phyloP scores from a whole-genome alignment of 805 yeast species.

The Ogataea siamensis region DNA sequence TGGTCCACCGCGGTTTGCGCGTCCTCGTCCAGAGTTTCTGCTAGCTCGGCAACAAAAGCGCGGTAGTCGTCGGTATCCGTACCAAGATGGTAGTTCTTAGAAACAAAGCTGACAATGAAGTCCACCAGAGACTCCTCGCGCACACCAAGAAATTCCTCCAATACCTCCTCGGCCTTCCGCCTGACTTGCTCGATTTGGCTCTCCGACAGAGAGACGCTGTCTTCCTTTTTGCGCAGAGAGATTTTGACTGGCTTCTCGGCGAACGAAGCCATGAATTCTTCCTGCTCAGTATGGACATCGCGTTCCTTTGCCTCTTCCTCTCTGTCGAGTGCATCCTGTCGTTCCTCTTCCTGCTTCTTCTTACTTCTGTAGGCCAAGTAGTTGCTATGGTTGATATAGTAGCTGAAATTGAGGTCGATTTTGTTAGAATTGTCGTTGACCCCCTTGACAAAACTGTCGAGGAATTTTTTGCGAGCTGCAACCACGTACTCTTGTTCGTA shows the following conservation, averaged over 20 bases:
- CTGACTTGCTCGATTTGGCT: conserved; percentile 29
- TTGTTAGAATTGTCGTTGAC: conserved; percentile 28
- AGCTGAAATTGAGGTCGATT: conserved; percentile 34
- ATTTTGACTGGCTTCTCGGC: conserved; percentile 23
- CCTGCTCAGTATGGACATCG: conserved; percentile 13
- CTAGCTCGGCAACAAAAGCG: conserved; percentile 43
- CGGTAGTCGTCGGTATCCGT: conserved; percentile 30
- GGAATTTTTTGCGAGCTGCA: conserved; percentile 24
- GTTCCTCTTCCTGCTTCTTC: conserved; percentile 42
- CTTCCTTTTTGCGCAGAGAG: conserved; percentile 21
- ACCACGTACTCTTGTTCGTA: conserved; percentile 24
- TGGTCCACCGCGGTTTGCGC: conserved; percentile 31
- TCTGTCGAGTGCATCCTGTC: conserved; percentile 40
- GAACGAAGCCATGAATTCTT: conserved; percentile 21
- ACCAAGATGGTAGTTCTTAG: conserved; percentile 33
- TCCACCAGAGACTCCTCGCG: conserved; percentile 49
- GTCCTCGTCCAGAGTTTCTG: conserved; percentile 48
- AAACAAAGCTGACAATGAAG: conserved; percentile 41
- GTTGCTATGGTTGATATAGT: conserved; percentile 42
- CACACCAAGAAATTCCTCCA: conserved; percentile 54
- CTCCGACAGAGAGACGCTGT: not conserved
- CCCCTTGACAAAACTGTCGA: conserved; percentile 30
- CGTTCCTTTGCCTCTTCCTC: conserved; percentile 34
- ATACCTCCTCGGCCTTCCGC: conserved; percentile 38
- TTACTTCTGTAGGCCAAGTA: conserved; percentile 41